Evolutionary conservation across 768 basidiomycete genomes (phyloP), one percentile per base, ranked within the genome.

Genomic region (Suillus placidus): DNA sequence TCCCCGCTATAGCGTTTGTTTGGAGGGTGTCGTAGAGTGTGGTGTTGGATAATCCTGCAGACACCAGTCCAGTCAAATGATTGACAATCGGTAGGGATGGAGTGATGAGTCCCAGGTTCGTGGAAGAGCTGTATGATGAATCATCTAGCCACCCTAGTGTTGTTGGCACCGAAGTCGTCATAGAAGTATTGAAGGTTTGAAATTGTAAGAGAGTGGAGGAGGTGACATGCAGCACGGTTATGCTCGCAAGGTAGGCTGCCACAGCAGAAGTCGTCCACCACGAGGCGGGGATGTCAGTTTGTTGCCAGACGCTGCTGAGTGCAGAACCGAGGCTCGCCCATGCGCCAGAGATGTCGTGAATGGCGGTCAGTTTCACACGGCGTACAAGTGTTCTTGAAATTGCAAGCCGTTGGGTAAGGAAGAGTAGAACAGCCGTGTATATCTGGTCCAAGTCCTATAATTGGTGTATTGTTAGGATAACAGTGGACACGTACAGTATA

Each of bases 301-400:
- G 71, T 45, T 47, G 57, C 68, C 67, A 71, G 35, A 71, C 30
- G 14, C 26, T 57, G 4, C 45, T 38, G 35, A 67, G 43, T n/a
- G 71, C 67, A 20, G 71, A 63, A 0, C 70, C 71, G 26, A 71
- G 60, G 18, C 71, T 70, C 4, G 30, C 47, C 70, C 70, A 71
- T 5, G 71, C 70, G 13, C 37, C 43, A 34, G 56, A 40, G n/a
- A 60, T 42, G 43, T 71, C 70, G 45, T 71, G 70, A 6, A 61
- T 62, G 1, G 64, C 58, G 2, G 71, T 69, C 4, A 71, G 58
- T 34, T 62, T 70, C 52, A 66, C 64, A 18, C 51, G 52, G 43
- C 30, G 40, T 13, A 49, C 18, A 3, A 71, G 38, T n/a, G 38
- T 61, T 20, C 64, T 38, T 18, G 60, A 47, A 45, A 70, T n/a